These are phyloP conservation scores for Solanum virginianum DNA, from an alignment of 257 asterid species.

Conservation along the genomic window DNA sequence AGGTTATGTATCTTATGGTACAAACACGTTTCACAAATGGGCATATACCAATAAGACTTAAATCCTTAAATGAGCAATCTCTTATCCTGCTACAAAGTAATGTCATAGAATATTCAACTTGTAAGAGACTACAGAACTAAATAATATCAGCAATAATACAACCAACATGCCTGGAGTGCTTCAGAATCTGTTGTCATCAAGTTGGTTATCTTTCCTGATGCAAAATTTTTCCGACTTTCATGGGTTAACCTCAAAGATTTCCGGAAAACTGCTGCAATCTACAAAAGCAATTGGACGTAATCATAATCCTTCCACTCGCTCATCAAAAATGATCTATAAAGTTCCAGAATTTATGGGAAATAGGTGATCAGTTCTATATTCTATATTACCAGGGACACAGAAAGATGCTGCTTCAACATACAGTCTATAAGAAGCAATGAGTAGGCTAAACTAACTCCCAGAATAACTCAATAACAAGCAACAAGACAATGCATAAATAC, in stretches of 20 bases:
- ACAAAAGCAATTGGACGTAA: not conserved
- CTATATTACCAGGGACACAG: not conserved
- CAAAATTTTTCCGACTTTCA: slow-evolving; percentile 81
- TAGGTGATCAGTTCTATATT: not conserved
- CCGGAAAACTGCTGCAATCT: slow-evolving; percentile 91
- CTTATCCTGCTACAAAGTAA: not conserved
- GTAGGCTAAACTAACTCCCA: not conserved
- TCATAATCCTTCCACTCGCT: not conserved
- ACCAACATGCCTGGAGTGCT: slow-evolving; percentile 67
- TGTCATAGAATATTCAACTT: not conserved
- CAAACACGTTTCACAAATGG: not conserved
- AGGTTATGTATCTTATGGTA: not conserved
- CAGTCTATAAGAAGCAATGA: not conserved
- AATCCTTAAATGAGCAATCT: not conserved
- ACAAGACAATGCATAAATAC: not conserved
- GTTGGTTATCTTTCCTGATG: slow-evolving; percentile 87
- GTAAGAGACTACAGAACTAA: not conserved
- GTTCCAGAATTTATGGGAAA: not conserved
- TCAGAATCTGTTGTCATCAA: slow-evolving; percentile 94
- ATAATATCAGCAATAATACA: not conserved
- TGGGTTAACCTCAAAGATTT: slow-evolving; percentile 85
- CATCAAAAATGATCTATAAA: not conserved
- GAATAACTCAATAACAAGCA: not conserved
- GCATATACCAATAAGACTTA: not conserved
- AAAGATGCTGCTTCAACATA: not conserved